A percentile compares a stretch with the other conserved stretches of the same genome.
Evolutionary conservation across 345 rosid species (phyloP).

Genomic region (Citrus cavaleriei): DNA sequence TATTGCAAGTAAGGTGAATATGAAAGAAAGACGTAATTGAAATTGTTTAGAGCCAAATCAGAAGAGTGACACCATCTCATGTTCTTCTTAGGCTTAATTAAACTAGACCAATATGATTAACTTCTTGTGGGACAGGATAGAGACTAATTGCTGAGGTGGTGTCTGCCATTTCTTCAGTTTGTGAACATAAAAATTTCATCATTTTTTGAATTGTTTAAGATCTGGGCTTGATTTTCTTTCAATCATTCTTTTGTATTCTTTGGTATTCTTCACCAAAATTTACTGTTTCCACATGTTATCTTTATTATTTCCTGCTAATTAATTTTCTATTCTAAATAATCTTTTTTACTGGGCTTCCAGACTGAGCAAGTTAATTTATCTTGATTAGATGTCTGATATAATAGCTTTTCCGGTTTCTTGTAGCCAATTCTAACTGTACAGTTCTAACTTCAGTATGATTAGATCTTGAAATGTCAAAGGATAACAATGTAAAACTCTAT

Average conservation of each 20-base stretch:
- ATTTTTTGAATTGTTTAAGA: neutral
- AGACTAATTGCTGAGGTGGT: neutral
- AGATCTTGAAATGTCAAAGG: neutral
- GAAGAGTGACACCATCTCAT: neutral
- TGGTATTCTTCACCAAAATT: neutral
- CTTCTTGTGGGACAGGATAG: neutral
- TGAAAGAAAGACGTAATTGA: neutral
- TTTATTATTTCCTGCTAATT: neutral
- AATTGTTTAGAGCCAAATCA: neutral
- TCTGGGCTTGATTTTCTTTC: neutral
- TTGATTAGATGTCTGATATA: neutral
- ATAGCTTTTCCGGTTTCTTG: neutral
- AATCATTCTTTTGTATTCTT: neutral
- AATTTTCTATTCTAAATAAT: neutral
- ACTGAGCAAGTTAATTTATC: neutral
- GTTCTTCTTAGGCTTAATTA: neutral
- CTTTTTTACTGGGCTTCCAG: neutral
- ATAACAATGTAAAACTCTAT: neutral
- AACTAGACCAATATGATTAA: neutral
- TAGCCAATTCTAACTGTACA: neutral
- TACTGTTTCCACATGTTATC: neutral
- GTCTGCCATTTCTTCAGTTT: neutral
- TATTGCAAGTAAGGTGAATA: neutral
- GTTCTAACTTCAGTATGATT: neutral
- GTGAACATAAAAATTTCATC: neutral